These are phyloP conservation scores for Raffaelea ambrosiae DNA, from an alignment of 2,329 filamentous ascomycete genomes.

Conservation along the genomic window DNA sequence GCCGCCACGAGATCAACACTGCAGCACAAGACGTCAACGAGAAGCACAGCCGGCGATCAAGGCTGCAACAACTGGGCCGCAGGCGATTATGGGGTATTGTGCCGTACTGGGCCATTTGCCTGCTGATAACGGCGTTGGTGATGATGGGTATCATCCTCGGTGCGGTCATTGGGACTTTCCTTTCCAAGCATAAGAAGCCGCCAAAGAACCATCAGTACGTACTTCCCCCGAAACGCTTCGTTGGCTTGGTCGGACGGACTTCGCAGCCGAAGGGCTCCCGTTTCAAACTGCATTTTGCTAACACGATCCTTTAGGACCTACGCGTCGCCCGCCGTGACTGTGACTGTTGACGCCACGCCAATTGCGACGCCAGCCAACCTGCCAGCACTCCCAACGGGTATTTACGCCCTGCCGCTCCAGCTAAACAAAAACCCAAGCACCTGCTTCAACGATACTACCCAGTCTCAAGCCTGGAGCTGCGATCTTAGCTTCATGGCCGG, in stretches of 20 bases:
- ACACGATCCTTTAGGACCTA: too few species aligned
- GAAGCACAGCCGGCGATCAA: conserved; percentile 43
- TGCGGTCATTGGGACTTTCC: conserved; percentile 43
- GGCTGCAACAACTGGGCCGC: conserved; percentile 40
- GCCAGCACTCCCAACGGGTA: conserved; percentile 44
- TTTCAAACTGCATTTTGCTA: neutral
- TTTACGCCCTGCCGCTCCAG: conserved; percentile 45
- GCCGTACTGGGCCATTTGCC: conserved; percentile 52
- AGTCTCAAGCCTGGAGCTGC: conserved; percentile 57
- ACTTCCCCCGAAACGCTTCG: too few species aligned
- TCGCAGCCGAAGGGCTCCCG: too few species aligned
- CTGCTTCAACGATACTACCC: conserved; percentile 48
- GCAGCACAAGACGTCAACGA: conserved; percentile 37
- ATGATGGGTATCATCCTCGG: conserved; percentile 48
- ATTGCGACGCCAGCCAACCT: conserved; percentile 44
- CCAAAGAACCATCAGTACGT: too few species aligned
- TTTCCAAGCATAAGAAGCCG: conserved; percentile 23
- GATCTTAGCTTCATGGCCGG: conserved; percentile 35
- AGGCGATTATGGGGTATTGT: conserved; percentile 50
- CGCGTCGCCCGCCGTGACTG: conserved; percentile 17
- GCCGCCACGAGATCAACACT: conserved; percentile 46
- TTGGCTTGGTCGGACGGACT: too few species aligned
- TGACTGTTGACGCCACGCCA: conserved; percentile 40
- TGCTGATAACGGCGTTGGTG: conserved; percentile 38
- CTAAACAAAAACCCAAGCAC: conserved; percentile 39